phyloP scores from a whole-genome alignment of 176 grass and related monocot species.

The Tillandsia fasciculata region DNA sequence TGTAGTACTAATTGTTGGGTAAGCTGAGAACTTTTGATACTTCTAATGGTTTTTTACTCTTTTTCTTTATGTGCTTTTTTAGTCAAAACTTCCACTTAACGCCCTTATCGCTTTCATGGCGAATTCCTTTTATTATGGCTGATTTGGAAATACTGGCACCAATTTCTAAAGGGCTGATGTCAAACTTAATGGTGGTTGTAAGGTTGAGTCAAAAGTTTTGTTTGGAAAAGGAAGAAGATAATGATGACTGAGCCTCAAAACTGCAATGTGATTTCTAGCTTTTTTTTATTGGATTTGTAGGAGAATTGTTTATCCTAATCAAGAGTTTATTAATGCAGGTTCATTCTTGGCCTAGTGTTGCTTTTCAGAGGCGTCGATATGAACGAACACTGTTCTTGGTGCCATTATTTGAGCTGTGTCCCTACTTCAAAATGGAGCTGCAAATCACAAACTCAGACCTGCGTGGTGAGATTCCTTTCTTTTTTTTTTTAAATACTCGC shows the following conservation, averaged over 20 bases:
- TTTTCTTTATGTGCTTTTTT: no score
- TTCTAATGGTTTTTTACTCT: no score
- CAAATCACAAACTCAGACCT: constrained; percentile 36
- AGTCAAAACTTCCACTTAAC: no score
- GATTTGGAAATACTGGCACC: no score
- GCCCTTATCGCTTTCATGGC: not conserved
- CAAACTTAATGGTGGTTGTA: no score
- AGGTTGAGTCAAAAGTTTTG: no score
- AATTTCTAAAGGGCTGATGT: no score
- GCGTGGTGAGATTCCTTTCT: constrained; percentile 29
- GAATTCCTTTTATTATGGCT: not conserved
- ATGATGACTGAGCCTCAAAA: not conserved
- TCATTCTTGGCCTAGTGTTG: constrained; percentile 47
- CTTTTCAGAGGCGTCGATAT: constrained; percentile 54
- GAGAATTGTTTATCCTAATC: not conserved
- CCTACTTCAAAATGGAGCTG: constrained; percentile 87
- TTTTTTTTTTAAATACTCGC: not conserved
- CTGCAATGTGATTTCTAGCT: not conserved
- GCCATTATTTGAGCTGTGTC: constrained; percentile 83
- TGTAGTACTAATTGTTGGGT: constrained; percentile 45
- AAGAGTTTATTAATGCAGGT: constrained; percentile 46
- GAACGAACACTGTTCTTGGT: constrained; percentile 69
- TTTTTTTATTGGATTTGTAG: not conserved
- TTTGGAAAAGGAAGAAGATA: not conserved
- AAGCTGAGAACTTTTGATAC: constrained; percentile 5